Conservation (phyloP, 768 basidiomycete species). For the Fistulinella prunicolor region DNA sequence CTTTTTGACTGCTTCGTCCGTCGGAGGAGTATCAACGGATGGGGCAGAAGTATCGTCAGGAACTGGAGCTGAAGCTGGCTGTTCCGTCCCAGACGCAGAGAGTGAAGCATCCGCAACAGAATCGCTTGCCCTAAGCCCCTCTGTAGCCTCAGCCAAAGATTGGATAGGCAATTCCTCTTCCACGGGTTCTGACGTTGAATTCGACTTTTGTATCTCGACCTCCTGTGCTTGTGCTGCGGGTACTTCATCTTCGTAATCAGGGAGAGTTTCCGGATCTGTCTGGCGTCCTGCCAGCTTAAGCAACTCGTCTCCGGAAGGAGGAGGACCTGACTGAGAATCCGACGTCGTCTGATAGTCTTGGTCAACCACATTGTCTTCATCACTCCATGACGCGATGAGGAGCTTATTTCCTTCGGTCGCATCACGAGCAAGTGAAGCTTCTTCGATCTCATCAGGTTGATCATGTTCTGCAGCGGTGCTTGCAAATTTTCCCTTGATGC, state of each 20-base stretch:
- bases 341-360: slow-evolving; percentile 6
- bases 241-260: slow-evolving; percentile 57
- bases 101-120: neutral
- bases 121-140: slow-evolving; percentile 2
- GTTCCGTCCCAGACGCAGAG: neutral
- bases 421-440: neutral
- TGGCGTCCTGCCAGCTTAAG: slow-evolving; percentile 50
- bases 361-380: slow-evolving; percentile 14
- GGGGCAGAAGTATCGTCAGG: slow-evolving; percentile 5
- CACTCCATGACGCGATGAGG: slow-evolving; percentile 16
- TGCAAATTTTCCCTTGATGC: slow-evolving; percentile 45
- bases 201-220: slow-evolving; percentile 6
- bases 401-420: slow-evolving; percentile 7
- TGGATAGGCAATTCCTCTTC: slow-evolving; percentile 2
- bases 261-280: slow-evolving; percentile 39
- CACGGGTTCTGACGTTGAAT: neutral
- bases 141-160: slow-evolving; percentile 1
- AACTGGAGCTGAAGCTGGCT: slow-evolving; percentile 13
- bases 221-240: slow-evolving; percentile 11
- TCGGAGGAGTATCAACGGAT: slow-evolving; percentile 1
- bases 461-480: slow-evolving; percentile 13
- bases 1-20: slow-evolving; percentile 25
- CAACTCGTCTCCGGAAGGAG: slow-evolving; percentile 44
- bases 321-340: slow-evolving; percentile 6
- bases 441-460: slow-evolving; percentile 21